Evolutionary conservation across 176 grass and related monocot genomes (phyloP).

Genomic region (Aegilops speltoides): DNA sequence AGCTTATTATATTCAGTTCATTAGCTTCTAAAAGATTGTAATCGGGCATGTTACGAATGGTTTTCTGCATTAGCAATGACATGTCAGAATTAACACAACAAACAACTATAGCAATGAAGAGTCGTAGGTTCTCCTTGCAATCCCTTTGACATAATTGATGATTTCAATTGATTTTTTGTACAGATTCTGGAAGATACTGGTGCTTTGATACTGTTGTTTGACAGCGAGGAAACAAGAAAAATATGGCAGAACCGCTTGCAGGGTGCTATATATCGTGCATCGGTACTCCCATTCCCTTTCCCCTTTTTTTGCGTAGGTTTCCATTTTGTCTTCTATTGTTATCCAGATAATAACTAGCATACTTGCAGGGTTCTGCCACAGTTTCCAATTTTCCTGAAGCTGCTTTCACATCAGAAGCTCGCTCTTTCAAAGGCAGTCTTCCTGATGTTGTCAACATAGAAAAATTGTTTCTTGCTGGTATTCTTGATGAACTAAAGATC

Average conservation of each 20-base stretch:
- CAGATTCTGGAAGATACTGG: conserved; percentile 86
- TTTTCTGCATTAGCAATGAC: conserved; percentile 7
- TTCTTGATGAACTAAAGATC: conserved; percentile 89
- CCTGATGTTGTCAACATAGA: conserved; percentile 59
- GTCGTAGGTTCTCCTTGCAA: not conserved
- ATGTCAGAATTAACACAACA: not conserved
- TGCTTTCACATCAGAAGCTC: conserved; percentile 31
- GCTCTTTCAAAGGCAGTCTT: conserved; percentile 52
- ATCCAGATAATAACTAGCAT: conserved; percentile 25
- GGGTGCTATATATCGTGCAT: conserved; percentile 95
- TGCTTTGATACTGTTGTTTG: conserved; percentile 84
- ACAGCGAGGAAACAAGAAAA: conserved; percentile 59
- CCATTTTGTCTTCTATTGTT: conserved; percentile 28
- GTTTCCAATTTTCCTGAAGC: conserved; percentile 60
- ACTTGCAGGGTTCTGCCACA: conserved; percentile 68
- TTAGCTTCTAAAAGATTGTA: conserved; percentile 22
- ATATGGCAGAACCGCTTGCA: conserved; percentile 90
- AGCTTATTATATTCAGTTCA: conserved; percentile 31
- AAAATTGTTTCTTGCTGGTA: conserved; percentile 87
- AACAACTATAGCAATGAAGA: not conserved
- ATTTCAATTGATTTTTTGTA: conserved; percentile 36
- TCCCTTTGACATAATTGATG: conserved; percentile 17
- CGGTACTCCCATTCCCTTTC: conserved; percentile 51
- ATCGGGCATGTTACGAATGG: not conserved
- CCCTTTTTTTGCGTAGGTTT: not conserved